These are phyloP conservation scores for Fulvia fulva DNA, from an alignment of 2,329 filamentous ascomycete genomes.

Conservation along the genomic window DNA sequence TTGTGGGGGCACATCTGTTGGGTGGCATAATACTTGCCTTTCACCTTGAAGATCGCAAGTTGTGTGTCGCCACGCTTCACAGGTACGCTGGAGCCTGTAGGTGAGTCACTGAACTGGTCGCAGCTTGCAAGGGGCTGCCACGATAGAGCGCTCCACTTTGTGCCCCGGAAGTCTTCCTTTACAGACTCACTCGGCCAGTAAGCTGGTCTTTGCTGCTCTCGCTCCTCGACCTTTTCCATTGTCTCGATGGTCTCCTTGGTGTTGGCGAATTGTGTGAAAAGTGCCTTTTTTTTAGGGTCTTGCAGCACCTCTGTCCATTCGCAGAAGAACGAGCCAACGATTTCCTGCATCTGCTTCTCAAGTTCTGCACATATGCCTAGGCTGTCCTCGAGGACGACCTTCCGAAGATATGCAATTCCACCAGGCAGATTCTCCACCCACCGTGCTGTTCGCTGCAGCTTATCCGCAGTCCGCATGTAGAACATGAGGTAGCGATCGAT, in stretches of 20 bases:
- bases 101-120: constrained; percentile 63
- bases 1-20: constrained; percentile 97
- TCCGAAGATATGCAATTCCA: constrained; percentile 75
- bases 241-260: constrained; percentile 63
- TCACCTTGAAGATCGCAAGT: constrained; percentile 79
- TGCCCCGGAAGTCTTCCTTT: constrained; percentile 68
- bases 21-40: constrained; percentile 74
- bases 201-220: constrained; percentile 68
- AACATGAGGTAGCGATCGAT: constrained; percentile 88
- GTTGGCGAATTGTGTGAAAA: constrained; percentile 82
- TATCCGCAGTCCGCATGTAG: constrained; percentile 90
- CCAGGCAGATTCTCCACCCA: constrained; percentile 84
- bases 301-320: constrained; percentile 84
- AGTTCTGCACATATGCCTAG: constrained; percentile 80
- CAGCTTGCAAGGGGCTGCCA: constrained; percentile 80
- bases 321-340: constrained; percentile 81
- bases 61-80: constrained; percentile 87
- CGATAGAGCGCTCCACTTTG: constrained; percentile 60
- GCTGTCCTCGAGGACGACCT: constrained; percentile 80
- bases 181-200: constrained; percentile 70
- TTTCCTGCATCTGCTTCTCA: constrained; percentile 80
- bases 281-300: constrained; percentile 61
- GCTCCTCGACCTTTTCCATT: constrained; percentile 68
- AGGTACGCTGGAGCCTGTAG: constrained; percentile 70
- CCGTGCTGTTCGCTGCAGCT: constrained; percentile 79